Conservation (phyloP, 768 basidiomycete species). For the Calocera cornea region DNA sequence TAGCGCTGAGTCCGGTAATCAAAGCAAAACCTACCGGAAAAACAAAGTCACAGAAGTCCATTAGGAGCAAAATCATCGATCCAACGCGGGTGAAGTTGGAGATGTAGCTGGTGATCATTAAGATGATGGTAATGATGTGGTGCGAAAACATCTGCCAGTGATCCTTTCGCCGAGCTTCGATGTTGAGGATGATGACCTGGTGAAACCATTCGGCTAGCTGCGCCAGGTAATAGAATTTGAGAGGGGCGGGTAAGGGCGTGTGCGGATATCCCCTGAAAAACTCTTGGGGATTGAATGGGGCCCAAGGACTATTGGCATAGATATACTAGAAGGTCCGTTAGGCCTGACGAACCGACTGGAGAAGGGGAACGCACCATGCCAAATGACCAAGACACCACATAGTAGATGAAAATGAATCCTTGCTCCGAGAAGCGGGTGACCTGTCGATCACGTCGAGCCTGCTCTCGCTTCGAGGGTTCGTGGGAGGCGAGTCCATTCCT, state of each 20-base stretch:
- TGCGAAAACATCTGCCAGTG: slow-evolving; percentile 94
- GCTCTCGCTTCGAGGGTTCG: slow-evolving; percentile 11
- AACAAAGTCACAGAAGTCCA: slow-evolving; percentile 91
- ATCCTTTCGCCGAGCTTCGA: slow-evolving; percentile 84
- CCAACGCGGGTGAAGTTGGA: slow-evolving; percentile 81
- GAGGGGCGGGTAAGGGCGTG: slow-evolving; percentile 54
- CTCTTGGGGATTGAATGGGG: slow-evolving; percentile 44
- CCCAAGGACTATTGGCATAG: slow-evolving; percentile 55
- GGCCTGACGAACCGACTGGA: neutral
- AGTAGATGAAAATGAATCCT: slow-evolving; percentile 80
- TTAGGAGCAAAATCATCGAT: slow-evolving; percentile 74
- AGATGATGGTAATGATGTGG: slow-evolving; percentile 73
- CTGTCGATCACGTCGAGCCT: slow-evolving; percentile 36
- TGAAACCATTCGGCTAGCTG: slow-evolving; percentile 85
- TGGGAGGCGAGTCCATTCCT: neutral
- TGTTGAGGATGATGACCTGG: slow-evolving; percentile 81
- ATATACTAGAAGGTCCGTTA: slow-evolving; percentile 49
- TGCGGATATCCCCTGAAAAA: slow-evolving; percentile 80
- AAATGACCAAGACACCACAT: slow-evolving; percentile 55
- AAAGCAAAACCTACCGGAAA: slow-evolving; percentile 52
- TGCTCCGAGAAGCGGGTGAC: slow-evolving; percentile 89
- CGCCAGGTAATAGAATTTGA: slow-evolving; percentile 82
- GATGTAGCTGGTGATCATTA: slow-evolving; percentile 67
- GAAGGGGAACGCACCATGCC: slow-evolving; percentile 57
- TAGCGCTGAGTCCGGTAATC: neutral